Evolutionary conservation across 345 rosid genomes (phyloP).

Genomic region (Erodium maritimum): DNA sequence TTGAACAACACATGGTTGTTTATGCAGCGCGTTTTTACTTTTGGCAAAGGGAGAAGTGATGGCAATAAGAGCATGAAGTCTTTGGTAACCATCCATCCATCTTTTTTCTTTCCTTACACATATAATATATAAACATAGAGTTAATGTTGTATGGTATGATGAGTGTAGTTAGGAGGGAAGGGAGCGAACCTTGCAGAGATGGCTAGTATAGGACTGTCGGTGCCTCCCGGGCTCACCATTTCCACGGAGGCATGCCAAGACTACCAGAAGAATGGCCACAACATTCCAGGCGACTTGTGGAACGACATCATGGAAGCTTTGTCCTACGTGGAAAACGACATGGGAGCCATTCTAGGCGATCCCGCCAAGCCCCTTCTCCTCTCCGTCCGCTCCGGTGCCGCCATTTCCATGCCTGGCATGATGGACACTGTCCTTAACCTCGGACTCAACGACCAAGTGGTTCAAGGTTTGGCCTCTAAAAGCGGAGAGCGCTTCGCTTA

Average conservation of each 20-base stretch:
- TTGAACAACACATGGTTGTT: too few relatives aligned
- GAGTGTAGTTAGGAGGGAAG: conserved; percentile 75
- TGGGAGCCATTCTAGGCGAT: conserved; percentile 74
- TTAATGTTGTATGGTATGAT: not conserved
- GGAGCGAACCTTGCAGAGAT: conserved; percentile 97
- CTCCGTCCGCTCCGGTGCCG: conserved; percentile 97
- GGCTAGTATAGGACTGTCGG: conserved; percentile 90
- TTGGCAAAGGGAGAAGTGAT: conserved; percentile 83
- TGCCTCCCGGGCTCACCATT: conserved; percentile 89
- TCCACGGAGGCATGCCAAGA: conserved; percentile 91
- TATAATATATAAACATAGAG: not conserved
- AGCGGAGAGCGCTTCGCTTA: conserved; percentile 90
- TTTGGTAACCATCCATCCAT: conserved; percentile 39
- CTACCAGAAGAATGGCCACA: conserved; percentile 54
- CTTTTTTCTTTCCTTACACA: not conserved
- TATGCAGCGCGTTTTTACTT: conserved; percentile 69
- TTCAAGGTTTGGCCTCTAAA: conserved; percentile 52
- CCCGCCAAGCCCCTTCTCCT: conserved; percentile 80
- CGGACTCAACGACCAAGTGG: conserved; percentile 81
- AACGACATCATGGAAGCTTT: conserved; percentile 61
- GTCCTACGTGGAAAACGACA: conserved; percentile 44
- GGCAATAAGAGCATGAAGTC: conserved; percentile 97
- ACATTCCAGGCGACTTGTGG: conserved; percentile 62
- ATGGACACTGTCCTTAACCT: conserved; percentile 99
- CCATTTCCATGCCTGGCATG: conserved; percentile 99